These are phyloP conservation scores for Mycena floridula DNA, from an alignment of 768 basidiomycete genomes.

Conservation along the genomic window DNA sequence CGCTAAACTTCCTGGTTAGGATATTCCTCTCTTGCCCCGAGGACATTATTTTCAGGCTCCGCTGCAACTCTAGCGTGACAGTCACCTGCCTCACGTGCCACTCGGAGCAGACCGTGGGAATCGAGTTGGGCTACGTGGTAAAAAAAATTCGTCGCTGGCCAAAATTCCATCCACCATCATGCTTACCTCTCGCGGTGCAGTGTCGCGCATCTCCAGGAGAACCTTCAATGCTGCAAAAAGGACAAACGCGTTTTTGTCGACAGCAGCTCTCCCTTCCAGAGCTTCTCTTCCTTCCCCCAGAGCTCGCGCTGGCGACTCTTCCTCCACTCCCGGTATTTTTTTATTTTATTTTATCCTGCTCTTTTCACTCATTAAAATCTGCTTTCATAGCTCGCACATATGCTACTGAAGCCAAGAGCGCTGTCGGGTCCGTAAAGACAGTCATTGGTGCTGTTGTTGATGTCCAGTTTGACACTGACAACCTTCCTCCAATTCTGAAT, in stretches of 20 bases:
- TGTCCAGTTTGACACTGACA: constrained; percentile 94
- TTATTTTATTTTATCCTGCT: constrained; percentile 11
- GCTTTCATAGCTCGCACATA: constrained; percentile 64
- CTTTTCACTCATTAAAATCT: constrained; percentile 16
- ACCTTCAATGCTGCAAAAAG: constrained; percentile 70
- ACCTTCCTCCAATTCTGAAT: constrained; percentile 96
- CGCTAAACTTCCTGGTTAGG: too few species aligned
- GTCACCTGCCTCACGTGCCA: too few species aligned
- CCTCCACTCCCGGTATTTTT: constrained; percentile 49
- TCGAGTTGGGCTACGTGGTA: too few species aligned
- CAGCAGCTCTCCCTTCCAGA: constrained; percentile 55
- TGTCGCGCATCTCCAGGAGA: constrained; percentile 84
- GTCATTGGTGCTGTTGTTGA: constrained; percentile 99
- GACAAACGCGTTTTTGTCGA: constrained; percentile 77
- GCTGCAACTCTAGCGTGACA: too few species aligned
- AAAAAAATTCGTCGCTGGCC: too few species aligned
- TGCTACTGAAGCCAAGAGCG: constrained; percentile 80
- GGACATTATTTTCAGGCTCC: too few species aligned
- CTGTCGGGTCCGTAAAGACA: constrained; percentile 84
- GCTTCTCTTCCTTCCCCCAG: constrained; percentile 43
- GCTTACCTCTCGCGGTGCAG: constrained; percentile 82
- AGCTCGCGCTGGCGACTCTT: constrained; percentile 42
- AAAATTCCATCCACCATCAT: constrained; percentile 27
- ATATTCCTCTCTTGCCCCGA: too few species aligned
- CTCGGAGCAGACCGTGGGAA: too few species aligned